Conservation (phyloP, 2,329 filamentous ascomycete species). For the Curvularia hawaiiensis region DNA sequence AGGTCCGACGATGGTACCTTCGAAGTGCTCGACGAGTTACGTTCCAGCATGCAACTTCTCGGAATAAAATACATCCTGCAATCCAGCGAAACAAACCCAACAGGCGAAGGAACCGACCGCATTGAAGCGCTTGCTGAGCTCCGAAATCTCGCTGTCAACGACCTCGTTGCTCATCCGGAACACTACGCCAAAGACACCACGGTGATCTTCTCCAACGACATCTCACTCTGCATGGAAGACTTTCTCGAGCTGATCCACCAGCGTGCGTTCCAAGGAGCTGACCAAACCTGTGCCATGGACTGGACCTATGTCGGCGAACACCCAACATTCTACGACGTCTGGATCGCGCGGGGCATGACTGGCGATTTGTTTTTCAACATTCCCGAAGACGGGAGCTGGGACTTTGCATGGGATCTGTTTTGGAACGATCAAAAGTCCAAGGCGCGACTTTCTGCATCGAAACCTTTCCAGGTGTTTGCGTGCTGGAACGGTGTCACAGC, state of each 20-base stretch:
- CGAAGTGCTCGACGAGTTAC: slow-evolving; percentile 55
- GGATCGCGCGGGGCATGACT: slow-evolving; percentile 58
- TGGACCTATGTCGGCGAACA: slow-evolving; percentile 56
- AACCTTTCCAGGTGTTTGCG: slow-evolving; percentile 64
- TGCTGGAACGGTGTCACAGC: slow-evolving; percentile 65
- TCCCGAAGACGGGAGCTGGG: slow-evolving; percentile 56
- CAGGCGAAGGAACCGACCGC: slow-evolving; percentile 41
- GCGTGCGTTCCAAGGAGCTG: slow-evolving; percentile 52
- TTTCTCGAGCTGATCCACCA: slow-evolving; percentile 63
- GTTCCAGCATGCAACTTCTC: slow-evolving; percentile 42
- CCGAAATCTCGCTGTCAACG: slow-evolving; percentile 59
- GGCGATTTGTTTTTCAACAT: slow-evolving; percentile 64
- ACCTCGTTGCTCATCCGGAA: slow-evolving; percentile 65
- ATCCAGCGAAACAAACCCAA: slow-evolving; percentile 53
- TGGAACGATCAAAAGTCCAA: slow-evolving; percentile 53
- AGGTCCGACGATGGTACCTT: slow-evolving; percentile 61
- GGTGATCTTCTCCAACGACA: slow-evolving; percentile 85
- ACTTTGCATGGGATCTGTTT: slow-evolving; percentile 47
- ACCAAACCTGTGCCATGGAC: slow-evolving; percentile 65
- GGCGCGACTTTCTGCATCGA: slow-evolving; percentile 39
- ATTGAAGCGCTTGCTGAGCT: slow-evolving; percentile 57
- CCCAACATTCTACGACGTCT: slow-evolving; percentile 63
- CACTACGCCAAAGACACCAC: slow-evolving; percentile 96
- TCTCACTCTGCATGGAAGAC: slow-evolving; percentile 58
- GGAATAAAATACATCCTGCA: slow-evolving; percentile 52